Evolutionary conservation across 1,139 yeast species (phyloP).

Genomic region (Groenewaldozyma auringiensis): DNA sequence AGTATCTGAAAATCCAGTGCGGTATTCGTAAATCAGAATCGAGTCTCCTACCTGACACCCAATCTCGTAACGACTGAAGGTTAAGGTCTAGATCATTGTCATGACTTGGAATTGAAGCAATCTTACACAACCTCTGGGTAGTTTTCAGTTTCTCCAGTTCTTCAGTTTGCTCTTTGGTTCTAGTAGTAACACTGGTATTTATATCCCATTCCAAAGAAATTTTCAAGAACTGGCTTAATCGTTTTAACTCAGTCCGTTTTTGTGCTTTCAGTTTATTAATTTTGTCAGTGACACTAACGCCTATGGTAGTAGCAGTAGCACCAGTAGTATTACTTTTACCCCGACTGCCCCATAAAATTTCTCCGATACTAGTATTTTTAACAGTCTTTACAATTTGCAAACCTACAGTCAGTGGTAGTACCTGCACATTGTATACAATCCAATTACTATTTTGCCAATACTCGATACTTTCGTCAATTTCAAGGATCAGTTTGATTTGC

Average conservation of each 20-base stretch:
- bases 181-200: neutral
- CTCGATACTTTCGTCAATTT: neutral
- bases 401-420: neutral
- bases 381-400: neutral
- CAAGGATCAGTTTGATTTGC: neutral
- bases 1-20: constrained; percentile 45
- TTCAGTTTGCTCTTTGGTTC: too few species aligned
- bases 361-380: neutral
- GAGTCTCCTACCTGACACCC: neutral
- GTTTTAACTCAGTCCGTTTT: neutral
- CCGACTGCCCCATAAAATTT: neutral
- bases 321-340: neutral
- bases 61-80: too few species aligned
- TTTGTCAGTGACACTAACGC: too few species aligned
- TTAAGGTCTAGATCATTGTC: neutral
- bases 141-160: neutral
- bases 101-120: neutral
- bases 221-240: neutral
- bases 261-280: neutral
- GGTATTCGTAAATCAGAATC: constrained; percentile 36
- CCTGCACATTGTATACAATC: neutral
- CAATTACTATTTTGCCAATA: neutral
- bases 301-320: neutral
- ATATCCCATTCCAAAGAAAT: neutral
- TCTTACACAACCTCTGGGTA: neutral